Evolutionary conservation across 306 rosid species (phyloP), one percentile per base, ranked within the genome.

Genomic region (Pyrus betulifolia): DNA sequence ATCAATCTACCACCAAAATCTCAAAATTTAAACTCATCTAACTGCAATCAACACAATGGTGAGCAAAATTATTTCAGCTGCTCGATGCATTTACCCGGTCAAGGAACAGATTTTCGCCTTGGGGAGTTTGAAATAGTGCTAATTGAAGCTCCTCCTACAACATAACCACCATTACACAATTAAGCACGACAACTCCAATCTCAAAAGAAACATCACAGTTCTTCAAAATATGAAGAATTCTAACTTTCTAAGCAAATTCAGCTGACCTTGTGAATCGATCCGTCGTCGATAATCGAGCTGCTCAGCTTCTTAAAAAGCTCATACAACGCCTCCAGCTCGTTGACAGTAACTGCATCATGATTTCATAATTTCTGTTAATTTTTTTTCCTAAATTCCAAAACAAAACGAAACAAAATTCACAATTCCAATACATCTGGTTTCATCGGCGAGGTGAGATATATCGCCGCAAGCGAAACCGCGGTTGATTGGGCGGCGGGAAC

Each of bases 181-280:
- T n/a, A 4, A 62, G 64, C n/a, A 66, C 59, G 15, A 66, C 49
- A 58, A 71, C n/a, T 12, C 15, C 73, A 67, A 21, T n/a, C 38
- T 14, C 75, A 55, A 52, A 70, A 52, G 61, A 71, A 27, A 49
- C 45, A 22, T 1, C 30, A 51, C 45, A 31, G 31, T 17, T 28
- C n/a, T 11, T 51, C 62, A 18, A 51, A 70, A 17, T 18, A 6
- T 5, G 52, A 70, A 42, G 12, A 10, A 9, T 30, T n/a, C 4
- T 6, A 18, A 25, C 23, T 57, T 5, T 4, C 19, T 33, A 4
- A 49, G 40, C 5, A 15, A 15, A 61, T 31, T 27, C 42, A 25
- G 51, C 33, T 62, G 84, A 93, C 98, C 98, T 93, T 91, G 85
- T 93, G 98, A 84, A 93, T 93, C 44, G 63, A 85, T 5, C 89